phyloP scores from a whole-genome alignment of 78 protist species.

The Speleostelium caveatum region DNA sequence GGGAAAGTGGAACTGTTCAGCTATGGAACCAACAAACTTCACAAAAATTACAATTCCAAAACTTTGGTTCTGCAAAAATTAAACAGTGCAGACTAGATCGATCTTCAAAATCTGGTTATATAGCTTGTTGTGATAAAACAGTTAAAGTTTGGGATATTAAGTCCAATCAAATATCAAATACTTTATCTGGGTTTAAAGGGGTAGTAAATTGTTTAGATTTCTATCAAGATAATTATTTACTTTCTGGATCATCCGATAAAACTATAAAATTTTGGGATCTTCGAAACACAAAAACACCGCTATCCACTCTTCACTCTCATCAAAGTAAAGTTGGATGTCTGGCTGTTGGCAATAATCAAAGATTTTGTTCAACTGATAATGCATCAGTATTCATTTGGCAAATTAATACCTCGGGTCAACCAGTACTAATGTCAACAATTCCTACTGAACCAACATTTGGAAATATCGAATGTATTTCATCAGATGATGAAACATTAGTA shows the following conservation, averaged over 20 bases:
- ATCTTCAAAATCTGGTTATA: neutral
- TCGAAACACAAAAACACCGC: neutral
- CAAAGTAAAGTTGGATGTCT: conserved; percentile 14
- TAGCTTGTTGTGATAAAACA: conserved; percentile 42
- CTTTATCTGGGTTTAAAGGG: conserved; percentile 6
- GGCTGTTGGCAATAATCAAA: neutral
- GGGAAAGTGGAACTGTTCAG: conserved; percentile 21
- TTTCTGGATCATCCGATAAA: conserved; percentile 74
- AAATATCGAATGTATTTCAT: neutral
- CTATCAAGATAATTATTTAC: neutral
- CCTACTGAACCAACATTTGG: neutral
- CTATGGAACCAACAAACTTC: neutral
- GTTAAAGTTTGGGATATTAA: conserved; percentile 47
- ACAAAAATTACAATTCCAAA: neutral
- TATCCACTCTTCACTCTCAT: neutral
- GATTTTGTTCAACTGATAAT: neutral
- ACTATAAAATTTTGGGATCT: conserved; percentile 80
- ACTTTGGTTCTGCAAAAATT: neutral
- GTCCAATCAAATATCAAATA: neutral
- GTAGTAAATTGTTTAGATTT: conserved; percentile 55
- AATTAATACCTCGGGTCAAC: neutral
- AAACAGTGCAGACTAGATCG: conserved; percentile 5
- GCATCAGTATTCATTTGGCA: neutral
- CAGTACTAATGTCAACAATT: neutral
- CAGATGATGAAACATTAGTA: conserved; percentile 23